Conservation (phyloP, 345 rosid species). For the Eucalyptus guilfoylei region DNA sequence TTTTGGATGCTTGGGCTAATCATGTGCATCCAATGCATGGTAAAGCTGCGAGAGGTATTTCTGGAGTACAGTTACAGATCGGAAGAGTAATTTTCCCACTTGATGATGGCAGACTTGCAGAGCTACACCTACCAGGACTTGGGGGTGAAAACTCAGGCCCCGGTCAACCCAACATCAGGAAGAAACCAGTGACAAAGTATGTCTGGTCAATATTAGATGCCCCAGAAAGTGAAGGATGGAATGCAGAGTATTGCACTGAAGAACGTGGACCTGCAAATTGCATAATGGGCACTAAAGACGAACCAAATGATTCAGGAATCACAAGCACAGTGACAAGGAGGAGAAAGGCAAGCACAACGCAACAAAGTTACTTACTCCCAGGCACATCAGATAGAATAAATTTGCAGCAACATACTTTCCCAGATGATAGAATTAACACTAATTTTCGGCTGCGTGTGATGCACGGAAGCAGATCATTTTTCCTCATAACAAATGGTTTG, state of each 20-base stretch:
- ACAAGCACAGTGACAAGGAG: constrained; percentile 30
- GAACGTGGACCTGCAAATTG: constrained; percentile 54
- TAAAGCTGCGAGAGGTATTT: constrained; percentile 38
- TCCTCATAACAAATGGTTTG: constrained; percentile 39
- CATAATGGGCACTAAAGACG: constrained; percentile 41
- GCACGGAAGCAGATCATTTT: constrained; percentile 45
- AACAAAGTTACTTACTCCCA: constrained; percentile 24
- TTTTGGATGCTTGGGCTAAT: constrained; percentile 35
- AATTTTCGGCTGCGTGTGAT: constrained; percentile 44
- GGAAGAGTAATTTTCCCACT: constrained; percentile 50
- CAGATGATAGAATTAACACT: constrained; percentile 24
- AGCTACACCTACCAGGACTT: constrained; percentile 44
- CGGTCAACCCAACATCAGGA: constrained; percentile 17
- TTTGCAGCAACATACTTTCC: constrained; percentile 7
- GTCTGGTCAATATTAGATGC: constrained; percentile 47
- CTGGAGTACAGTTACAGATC: constrained; percentile 37
- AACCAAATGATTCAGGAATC: constrained; percentile 26
- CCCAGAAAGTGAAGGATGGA: constrained; percentile 74
- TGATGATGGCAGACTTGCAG: constrained; percentile 63
- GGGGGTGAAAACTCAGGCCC: constrained; percentile 55
- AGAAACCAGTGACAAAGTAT: constrained; percentile 23
- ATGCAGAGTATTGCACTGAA: constrained; percentile 64
- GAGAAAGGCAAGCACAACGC: constrained; percentile 27
- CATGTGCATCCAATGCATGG: constrained; percentile 44
- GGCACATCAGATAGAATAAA: constrained; percentile 1